phyloP scores from a whole-genome alignment of 345 rosid genomes.

The Pugionium dolabratum region DNA sequence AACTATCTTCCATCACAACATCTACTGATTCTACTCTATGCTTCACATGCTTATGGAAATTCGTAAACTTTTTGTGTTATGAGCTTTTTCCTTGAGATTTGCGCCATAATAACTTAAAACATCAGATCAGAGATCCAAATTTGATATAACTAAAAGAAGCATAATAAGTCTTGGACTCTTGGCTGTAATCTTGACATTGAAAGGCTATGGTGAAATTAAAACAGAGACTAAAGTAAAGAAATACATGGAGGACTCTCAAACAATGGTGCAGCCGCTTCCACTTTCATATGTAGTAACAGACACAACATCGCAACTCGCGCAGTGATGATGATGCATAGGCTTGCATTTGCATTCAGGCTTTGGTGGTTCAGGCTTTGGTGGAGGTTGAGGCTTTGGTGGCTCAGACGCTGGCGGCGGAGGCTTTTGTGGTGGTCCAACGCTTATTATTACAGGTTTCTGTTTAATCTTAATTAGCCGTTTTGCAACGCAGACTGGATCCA shows the following conservation, averaged over 20 bases:
- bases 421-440: slow-evolving; percentile 42
- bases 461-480: slow-evolving; percentile 34
- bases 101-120: too few species aligned
- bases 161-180: slow-evolving; percentile 2
- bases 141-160: neutral
- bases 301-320: slow-evolving; percentile 39
- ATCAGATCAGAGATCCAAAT: slow-evolving; percentile 1
- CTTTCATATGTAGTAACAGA: slow-evolving; percentile 38
- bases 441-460: slow-evolving; percentile 42
- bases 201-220: slow-evolving; percentile 16
- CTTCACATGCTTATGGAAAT: neutral
- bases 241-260: slow-evolving; percentile 18
- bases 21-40: neutral
- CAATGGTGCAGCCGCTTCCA: slow-evolving; percentile 42
- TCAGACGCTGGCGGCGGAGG: slow-evolving; percentile 19
- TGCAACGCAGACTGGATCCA: slow-evolving; percentile 43
- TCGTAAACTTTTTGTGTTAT: neutral
- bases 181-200: slow-evolving; percentile 25
- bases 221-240: neutral
- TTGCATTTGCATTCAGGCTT: slow-evolving; percentile 32
- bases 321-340: slow-evolving; percentile 25
- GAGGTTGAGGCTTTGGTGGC: slow-evolving; percentile 3
- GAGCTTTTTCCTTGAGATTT: neutral
- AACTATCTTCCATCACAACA: neutral
- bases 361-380: slow-evolving; percentile 16